phyloP scores from a whole-genome alignment of 345 rosid genomes.

The Odontarrhena argentea region DNA sequence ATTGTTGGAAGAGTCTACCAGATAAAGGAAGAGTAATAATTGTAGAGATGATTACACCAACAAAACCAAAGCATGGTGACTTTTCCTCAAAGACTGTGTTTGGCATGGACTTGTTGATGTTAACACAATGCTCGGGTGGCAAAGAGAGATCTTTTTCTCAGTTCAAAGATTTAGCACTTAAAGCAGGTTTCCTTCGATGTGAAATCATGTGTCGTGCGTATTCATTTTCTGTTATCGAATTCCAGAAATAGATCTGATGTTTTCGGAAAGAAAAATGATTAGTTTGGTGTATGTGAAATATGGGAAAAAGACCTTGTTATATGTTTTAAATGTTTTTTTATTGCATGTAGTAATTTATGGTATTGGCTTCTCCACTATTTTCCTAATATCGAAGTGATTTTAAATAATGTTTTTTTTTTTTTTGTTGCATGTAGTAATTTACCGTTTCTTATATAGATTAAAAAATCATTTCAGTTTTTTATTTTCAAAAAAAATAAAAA shows the following conservation, averaged over 20 bases:
- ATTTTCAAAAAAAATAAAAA: no score
- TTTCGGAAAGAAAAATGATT: not conserved
- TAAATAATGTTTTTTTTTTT: no score
- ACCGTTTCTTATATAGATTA: no score
- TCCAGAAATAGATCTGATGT: conserved; percentile 5
- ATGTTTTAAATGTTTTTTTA: no score
- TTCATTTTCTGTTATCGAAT: conserved; percentile 11
- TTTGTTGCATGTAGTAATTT: no score
- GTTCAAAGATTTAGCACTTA: conserved; percentile 40
- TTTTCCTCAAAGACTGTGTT: conserved; percentile 35
- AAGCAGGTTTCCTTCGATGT: conserved; percentile 40
- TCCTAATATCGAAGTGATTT: no score
- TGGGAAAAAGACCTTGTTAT: not conserved
- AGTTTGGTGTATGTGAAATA: not conserved
- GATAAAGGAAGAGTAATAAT: conserved; percentile 46
- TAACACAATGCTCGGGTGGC: conserved; percentile 46
- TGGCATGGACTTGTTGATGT: conserved; percentile 45
- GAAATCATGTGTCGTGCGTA: not conserved
- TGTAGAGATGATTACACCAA: conserved; percentile 43
- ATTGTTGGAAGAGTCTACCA: conserved; percentile 45
- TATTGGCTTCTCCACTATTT: no score
- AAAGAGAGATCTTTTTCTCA: conserved; percentile 48
- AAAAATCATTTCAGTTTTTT: no score
- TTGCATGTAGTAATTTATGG: no score
- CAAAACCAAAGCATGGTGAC: conserved; percentile 21